These are phyloP conservation scores for Graphiopsis chlorocephala DNA, from an alignment of 2,329 filamentous ascomycete species.

Conservation along the genomic window DNA sequence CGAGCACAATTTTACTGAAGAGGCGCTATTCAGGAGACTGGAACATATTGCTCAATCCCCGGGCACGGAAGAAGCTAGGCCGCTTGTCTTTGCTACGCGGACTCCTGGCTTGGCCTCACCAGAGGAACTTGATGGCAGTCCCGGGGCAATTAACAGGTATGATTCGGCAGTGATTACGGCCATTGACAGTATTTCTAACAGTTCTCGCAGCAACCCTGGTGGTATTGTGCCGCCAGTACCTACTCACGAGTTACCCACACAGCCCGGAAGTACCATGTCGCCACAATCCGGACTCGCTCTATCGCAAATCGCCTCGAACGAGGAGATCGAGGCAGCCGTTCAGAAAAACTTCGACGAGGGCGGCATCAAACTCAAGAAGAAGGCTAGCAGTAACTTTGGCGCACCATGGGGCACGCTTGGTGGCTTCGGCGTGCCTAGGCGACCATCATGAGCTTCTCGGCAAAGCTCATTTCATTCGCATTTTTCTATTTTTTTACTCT, in stretches of 20 bases:
- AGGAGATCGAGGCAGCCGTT: constrained; percentile 20
- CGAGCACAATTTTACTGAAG: constrained; percentile 36
- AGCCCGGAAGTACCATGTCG: constrained; percentile 7
- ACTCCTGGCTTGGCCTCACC: constrained; percentile 32
- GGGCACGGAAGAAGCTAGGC: constrained; percentile 29
- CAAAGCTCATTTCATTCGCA: neutral
- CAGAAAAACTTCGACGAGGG: constrained; percentile 31
- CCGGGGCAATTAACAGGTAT: neutral
- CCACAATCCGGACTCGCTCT: constrained; percentile 11
- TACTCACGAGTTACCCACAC: constrained; percentile 6
- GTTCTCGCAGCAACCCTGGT: neutral
- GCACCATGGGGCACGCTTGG: constrained; percentile 35
- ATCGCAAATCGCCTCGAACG: constrained; percentile 11
- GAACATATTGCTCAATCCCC: constrained; percentile 35
- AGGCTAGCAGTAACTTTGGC: constrained; percentile 36
- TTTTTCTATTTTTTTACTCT: neutral
- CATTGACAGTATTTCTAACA: neutral
- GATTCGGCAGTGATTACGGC: neutral
- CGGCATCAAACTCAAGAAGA: constrained; percentile 38
- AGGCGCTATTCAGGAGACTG: constrained; percentile 31
- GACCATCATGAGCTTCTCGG: constrained; percentile 19
- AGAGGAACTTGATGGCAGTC: constrained; percentile 14
- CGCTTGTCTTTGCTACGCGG: constrained; percentile 29
- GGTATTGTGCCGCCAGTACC: neutral
- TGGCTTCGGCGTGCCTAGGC: constrained; percentile 28